Conservation (phyloP, 1,284 basidiomycete species). For the Malassezia obtusa region DNA sequence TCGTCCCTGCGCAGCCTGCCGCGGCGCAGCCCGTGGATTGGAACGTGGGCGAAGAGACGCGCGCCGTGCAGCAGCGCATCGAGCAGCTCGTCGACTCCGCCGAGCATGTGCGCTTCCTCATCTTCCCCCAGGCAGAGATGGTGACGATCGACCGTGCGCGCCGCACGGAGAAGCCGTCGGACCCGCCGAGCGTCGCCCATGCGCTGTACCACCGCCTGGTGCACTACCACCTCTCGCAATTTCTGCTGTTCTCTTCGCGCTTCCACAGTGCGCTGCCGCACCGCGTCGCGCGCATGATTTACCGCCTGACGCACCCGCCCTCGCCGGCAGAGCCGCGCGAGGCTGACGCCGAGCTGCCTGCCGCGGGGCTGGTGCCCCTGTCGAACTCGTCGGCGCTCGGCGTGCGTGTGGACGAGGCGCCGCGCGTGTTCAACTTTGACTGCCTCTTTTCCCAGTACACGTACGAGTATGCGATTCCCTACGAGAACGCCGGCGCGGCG, state of each 20-base stretch:
- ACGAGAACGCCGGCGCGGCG: conserved; percentile 55
- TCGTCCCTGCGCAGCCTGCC: conserved; percentile 7
- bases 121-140: conserved; percentile 73
- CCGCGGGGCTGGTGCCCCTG: background rate
- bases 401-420: conserved; percentile 32
- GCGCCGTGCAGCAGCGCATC: conserved; percentile 54
- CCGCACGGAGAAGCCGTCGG: conserved; percentile 62
- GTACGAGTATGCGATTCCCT: conserved; percentile 78
- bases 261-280: conserved; percentile 16
- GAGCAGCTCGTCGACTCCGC: conserved; percentile 50
- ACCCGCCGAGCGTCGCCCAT: conserved; percentile 2
- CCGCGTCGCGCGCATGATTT: conserved; percentile 10
- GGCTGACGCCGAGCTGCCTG: background rate
- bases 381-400: conserved; percentile 16
- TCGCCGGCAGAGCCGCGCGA: background rate
- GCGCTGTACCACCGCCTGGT: conserved; percentile 14
- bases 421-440: conserved; percentile 46
- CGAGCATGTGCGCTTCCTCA: conserved; percentile 87
- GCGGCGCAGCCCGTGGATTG: background rate
- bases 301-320: conserved; percentile 18
- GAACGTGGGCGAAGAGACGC: conserved; percentile 33
- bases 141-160: conserved; percentile 67
- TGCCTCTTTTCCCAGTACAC: conserved; percentile 47
- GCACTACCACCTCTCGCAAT: conserved; percentile 19
- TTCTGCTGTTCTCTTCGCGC: conserved; percentile 21